A percentile compares a stretch with the other conserved stretches of the same genome.
These are phyloP conservation scores for Phoenix dactylifera DNA, from an alignment of 176 grass and related monocot genomes.

Conservation along the genomic window DNA sequence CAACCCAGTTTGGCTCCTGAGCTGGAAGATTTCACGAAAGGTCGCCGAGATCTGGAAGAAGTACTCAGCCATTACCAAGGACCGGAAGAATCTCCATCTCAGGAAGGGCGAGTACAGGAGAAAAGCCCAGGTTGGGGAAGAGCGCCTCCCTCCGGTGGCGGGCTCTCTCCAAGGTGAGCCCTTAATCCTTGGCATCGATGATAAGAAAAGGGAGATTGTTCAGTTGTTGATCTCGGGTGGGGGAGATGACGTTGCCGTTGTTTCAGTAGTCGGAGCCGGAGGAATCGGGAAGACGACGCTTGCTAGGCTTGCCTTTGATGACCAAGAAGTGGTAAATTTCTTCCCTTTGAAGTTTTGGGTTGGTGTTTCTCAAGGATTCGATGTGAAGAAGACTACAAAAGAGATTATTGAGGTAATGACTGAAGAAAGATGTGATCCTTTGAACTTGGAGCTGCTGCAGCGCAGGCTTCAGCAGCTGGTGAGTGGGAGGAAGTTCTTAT, in stretches of 20 bases:
- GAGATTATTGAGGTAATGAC: too few species aligned
- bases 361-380: too few species aligned
- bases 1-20: not conserved
- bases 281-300: constrained; percentile 57
- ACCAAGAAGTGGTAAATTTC: constrained; percentile 1
- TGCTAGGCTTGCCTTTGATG: constrained; percentile 17
- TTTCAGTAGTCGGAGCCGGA: constrained; percentile 31
- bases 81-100: constrained; percentile 1
- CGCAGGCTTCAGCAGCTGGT: too few species aligned
- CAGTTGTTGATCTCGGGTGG: constrained; percentile 8
- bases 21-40: constrained; percentile 7
- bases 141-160: too few species aligned
- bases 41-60: constrained; percentile 22
- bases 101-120: constrained; percentile 17
- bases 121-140: not conserved
- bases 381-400: too few species aligned
- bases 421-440: too few species aligned
- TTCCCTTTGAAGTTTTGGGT: constrained; percentile 42
- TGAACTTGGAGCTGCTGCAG: too few species aligned
- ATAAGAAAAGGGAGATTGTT: constrained; percentile 13
- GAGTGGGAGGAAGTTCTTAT: too few species aligned
- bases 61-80: constrained; percentile 16
- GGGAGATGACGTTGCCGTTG: constrained; percentile 6
- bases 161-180: constrained; percentile 6
- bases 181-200: constrained; percentile 7